Evolutionary conservation across 768 basidiomycete species (phyloP), one percentile per base, ranked within the genome.

Genomic region (Boletus sp.): DNA sequence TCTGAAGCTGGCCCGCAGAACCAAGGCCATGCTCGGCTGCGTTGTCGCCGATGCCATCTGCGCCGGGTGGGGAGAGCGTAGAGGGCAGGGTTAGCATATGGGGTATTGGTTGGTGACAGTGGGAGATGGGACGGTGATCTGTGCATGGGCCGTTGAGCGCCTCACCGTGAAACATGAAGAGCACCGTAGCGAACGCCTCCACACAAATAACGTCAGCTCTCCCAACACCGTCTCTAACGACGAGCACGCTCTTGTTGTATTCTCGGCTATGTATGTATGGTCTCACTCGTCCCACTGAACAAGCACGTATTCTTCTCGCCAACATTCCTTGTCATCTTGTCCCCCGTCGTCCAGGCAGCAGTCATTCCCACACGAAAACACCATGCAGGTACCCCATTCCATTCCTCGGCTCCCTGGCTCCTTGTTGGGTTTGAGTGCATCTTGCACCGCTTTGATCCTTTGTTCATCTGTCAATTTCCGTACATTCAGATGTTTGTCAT

Each of bases 361-460:
- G 68, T 96, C 91, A 43, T 78, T 79, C 63, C 80, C 80, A 64
- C 96, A 98, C 1, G 89, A 89, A 72, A 94, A 96, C 10, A 98
- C 78, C 75, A 96, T 76, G 53, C 88, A 85, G 1, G 90, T 95
- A 0, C 96, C 96, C 93, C 94, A 98, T 54, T 95, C 93, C 91
- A 98, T 94, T 0, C 87, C 87, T 39, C 74, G 72, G 48, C 77
- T 75, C 14, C 75, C 80, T 1, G 71, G 66, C 10, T 71, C 73
- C 32, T 72, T 73, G 32, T 62, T 72, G 13, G 75, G 77, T 62
- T 83, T 82, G 56, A 91, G 66, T 23, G 73, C 75, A 37, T 74
- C 69, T 63, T 84, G 79, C 9, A 93, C 75, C 44, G 79, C 80
- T 59, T 80, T 79, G 58, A 82, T 78, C 62, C 90, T 75, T 68